These are phyloP conservation scores for Phyllosticta citrichinensis DNA, from an alignment of 2,329 filamentous ascomycete species.

Conservation along the genomic window DNA sequence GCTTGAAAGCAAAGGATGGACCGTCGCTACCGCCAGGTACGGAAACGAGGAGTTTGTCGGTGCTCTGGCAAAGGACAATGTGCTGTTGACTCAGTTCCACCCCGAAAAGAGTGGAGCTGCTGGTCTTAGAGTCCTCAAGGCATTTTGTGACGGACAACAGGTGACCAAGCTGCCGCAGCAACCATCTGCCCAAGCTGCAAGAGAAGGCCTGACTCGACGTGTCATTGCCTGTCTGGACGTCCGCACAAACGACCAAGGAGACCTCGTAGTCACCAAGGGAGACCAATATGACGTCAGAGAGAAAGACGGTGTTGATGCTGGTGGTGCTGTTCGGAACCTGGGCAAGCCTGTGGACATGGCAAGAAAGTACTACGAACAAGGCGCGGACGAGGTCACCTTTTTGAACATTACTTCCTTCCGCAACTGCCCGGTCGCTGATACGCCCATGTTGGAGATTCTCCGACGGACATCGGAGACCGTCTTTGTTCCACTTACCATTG, in stretches of 20 bases:
- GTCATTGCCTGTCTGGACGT: conserved; percentile 96
- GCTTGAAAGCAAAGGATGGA: conserved; percentile 76
- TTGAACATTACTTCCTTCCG: conserved; percentile 98
- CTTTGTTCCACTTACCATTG: conserved; percentile 91
- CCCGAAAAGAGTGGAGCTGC: conserved; percentile 93
- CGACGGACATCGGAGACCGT: conserved; percentile 79
- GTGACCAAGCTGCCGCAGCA: conserved; percentile 42
- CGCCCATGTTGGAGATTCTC: conserved; percentile 93
- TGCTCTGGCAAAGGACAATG: conserved; percentile 73
- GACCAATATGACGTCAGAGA: conserved; percentile 98
- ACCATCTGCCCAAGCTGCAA: conserved; percentile 20
- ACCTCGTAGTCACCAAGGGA: conserved; percentile 94
- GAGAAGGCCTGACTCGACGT: conserved; percentile 74
- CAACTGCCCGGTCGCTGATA: conserved; percentile 82
- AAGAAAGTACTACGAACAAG: conserved; percentile 86
- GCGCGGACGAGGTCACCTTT: conserved; percentile 94
- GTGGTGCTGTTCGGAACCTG: conserved; percentile 69
- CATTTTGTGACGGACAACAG: conserved; percentile 70
- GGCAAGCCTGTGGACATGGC: conserved; percentile 97
- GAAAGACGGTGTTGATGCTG: conserved; percentile 52
- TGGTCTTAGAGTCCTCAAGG: conserved; percentile 70
- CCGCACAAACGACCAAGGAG: conserved; percentile 83
- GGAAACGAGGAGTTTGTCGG: conserved; percentile 85
- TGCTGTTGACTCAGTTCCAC: conserved; percentile 92
- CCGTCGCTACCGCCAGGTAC: conserved; percentile 82